phyloP scores from a whole-genome alignment of 1,284 basidiomycete species.

The Fomitopsis pinicola region DNA sequence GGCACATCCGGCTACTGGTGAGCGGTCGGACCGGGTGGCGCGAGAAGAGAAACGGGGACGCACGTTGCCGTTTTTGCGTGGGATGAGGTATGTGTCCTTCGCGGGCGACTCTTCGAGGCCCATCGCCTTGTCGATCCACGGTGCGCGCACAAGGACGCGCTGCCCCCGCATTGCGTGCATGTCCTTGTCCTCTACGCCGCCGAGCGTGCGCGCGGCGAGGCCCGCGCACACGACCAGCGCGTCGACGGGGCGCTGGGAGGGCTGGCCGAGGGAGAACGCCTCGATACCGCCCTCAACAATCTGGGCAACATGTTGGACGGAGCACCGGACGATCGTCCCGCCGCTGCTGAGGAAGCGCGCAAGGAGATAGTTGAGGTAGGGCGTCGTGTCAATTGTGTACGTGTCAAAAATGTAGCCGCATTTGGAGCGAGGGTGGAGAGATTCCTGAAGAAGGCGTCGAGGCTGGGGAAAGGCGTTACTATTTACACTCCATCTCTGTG shows the following conservation, averaged over 20 bases:
- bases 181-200: slow-evolving; percentile 40
- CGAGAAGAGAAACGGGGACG: slow-evolving; percentile 18
- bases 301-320: slow-evolving; percentile 62
- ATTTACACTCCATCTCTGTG: slow-evolving; percentile 41
- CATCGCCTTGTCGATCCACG: slow-evolving; percentile 36
- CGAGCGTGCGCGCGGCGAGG: slow-evolving; percentile 42
- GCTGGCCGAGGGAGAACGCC: slow-evolving; percentile 29
- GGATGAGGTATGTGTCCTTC: neutral
- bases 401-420: slow-evolving; percentile 58
- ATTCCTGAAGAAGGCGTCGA: slow-evolving; percentile 36
- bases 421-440: slow-evolving; percentile 36
- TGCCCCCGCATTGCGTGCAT: slow-evolving; percentile 53
- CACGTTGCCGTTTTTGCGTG: slow-evolving; percentile 45
- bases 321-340: slow-evolving; percentile 51
- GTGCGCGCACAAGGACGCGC: slow-evolving; percentile 43
- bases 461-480: slow-evolving; percentile 36
- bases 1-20: neutral
- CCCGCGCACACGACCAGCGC: slow-evolving; percentile 70
- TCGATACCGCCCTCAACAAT: slow-evolving; percentile 56
- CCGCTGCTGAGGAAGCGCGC: slow-evolving; percentile 56
- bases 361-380: slow-evolving; percentile 66
- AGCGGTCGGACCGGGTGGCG: neutral
- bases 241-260: slow-evolving; percentile 25
- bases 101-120: neutral
- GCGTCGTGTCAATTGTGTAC: slow-evolving; percentile 62